These are phyloP conservation scores for Paraconiothyrium brasiliense DNA, from an alignment of 2,329 filamentous ascomycete species.

Conservation along the genomic window DNA sequence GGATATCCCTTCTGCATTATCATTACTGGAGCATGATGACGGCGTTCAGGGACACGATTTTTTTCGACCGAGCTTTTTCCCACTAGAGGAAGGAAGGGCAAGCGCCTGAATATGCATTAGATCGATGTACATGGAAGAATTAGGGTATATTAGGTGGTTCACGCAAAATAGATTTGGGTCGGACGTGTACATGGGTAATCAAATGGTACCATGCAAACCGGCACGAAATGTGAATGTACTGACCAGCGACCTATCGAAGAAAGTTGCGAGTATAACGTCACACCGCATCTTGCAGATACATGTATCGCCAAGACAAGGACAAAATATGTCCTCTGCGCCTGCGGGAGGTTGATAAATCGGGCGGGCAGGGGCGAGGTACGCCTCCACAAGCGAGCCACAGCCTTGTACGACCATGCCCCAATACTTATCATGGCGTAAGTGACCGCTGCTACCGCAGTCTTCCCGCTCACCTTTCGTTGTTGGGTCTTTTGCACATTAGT, in stretches of 20 bases:
- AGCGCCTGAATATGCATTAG: not conserved
- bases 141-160: not conserved
- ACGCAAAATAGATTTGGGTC: not conserved
- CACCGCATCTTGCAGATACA: no score
- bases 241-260: no score
- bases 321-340: no score
- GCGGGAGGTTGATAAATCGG: no score
- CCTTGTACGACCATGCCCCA: not conserved
- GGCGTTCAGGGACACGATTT: slow-evolving; percentile 6
- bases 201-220: no score
- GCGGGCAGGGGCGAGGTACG: not conserved
- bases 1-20: slow-evolving; percentile 11
- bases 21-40: slow-evolving; percentile 6
- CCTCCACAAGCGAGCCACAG: slow-evolving; percentile 10
- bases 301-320: no score
- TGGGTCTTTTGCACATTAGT: not conserved
- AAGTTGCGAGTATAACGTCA: no score
- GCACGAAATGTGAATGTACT: no score
- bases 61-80: not conserved
- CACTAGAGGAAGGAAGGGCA: not conserved
- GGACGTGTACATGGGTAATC: no score
- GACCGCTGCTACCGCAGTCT: not conserved
- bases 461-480: not conserved
- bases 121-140: not conserved
- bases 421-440: not conserved